Evolutionary conservation across 2,329 filamentous ascomycete species (phyloP).

Genomic region (Pleurostoma richardsiae): DNA sequence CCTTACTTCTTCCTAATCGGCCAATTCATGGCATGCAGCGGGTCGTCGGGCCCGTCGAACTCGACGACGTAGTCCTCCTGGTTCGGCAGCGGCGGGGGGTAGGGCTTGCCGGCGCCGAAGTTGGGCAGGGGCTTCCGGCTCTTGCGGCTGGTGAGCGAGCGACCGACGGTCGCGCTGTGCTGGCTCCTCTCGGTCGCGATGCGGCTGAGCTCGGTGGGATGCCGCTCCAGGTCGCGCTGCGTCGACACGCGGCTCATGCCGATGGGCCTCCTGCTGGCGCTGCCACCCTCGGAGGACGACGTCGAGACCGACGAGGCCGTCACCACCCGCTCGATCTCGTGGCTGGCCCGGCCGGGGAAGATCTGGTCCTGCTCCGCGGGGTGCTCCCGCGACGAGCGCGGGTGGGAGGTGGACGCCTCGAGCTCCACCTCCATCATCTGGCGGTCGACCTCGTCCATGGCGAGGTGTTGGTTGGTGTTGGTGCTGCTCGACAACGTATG

Average conservation of each 20-base stretch:
- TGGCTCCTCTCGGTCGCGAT: constrained; percentile 69
- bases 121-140: constrained; percentile 57
- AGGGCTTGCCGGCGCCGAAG: constrained; percentile 71
- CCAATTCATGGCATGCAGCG: constrained; percentile 87
- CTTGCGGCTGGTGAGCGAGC: constrained; percentile 32
- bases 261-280: constrained; percentile 26
- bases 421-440: constrained; percentile 49
- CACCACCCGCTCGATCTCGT: constrained; percentile 56
- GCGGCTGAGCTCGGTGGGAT: constrained; percentile 64
- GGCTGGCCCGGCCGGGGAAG: constrained; percentile 20
- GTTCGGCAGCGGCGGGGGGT: constrained; percentile 63
- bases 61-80: constrained; percentile 77
- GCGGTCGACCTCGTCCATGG: constrained; percentile 48
- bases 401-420: constrained; percentile 35
- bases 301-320: constrained; percentile 47
- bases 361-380: constrained; percentile 18
- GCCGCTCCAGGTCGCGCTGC: constrained; percentile 61
- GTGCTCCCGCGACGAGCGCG: constrained; percentile 16
- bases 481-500: neutral
- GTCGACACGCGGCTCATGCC: constrained; percentile 59
- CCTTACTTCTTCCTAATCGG: constrained; percentile 68
- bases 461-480: constrained; percentile 15
- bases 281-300: constrained; percentile 38
- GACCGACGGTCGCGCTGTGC: constrained; percentile 68
- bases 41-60: constrained; percentile 80